Conservation (phyloP, 2,329 filamentous ascomycete genomes). For the Phoma sp. region DNA sequence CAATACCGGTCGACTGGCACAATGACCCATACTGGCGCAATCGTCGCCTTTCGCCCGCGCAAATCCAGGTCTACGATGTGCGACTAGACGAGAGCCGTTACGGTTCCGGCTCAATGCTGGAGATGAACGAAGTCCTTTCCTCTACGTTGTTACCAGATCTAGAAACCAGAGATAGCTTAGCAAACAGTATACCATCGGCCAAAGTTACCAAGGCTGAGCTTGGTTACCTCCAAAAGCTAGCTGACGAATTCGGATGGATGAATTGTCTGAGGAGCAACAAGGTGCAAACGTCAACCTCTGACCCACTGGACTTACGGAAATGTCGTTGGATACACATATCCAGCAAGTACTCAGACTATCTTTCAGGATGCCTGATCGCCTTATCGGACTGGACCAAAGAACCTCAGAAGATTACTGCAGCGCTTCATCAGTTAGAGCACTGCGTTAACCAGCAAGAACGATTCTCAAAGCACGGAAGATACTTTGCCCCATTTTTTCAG, state of each 20-base stretch:
- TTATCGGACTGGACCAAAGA: slow-evolving; percentile 41
- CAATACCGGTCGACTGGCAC: slow-evolving; percentile 42
- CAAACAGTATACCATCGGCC: slow-evolving; percentile 24
- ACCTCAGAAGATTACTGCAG: slow-evolving; percentile 21
- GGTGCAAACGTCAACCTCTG: slow-evolving; percentile 27
- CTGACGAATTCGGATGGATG: slow-evolving; percentile 53
- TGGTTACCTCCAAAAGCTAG: slow-evolving; percentile 42
- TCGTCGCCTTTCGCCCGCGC: slow-evolving; percentile 49
- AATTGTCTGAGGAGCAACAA: slow-evolving; percentile 44
- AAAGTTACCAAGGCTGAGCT: slow-evolving; percentile 43
- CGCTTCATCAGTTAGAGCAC: slow-evolving; percentile 45
- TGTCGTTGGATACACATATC: slow-evolving; percentile 51
- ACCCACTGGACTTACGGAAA: too few species aligned
- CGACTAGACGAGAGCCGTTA: slow-evolving; percentile 42
- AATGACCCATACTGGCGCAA: slow-evolving; percentile 47
- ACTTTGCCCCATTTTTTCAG: too few species aligned
- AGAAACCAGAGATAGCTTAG: slow-evolving; percentile 31
- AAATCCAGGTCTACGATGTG: slow-evolving; percentile 51
- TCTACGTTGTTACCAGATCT: slow-evolving; percentile 44
- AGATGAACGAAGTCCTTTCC: slow-evolving; percentile 47
- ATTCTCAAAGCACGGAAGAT: slow-evolving; percentile 35
- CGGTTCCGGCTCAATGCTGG: slow-evolving; percentile 46
- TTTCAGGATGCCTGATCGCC: slow-evolving; percentile 42
- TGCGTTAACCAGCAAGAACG: slow-evolving; percentile 50
- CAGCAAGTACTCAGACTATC: slow-evolving; percentile 50